These are phyloP conservation scores for Daldinia vernicosa DNA, from an alignment of 495 filamentous ascomycete genomes.

Conservation along the genomic window DNA sequence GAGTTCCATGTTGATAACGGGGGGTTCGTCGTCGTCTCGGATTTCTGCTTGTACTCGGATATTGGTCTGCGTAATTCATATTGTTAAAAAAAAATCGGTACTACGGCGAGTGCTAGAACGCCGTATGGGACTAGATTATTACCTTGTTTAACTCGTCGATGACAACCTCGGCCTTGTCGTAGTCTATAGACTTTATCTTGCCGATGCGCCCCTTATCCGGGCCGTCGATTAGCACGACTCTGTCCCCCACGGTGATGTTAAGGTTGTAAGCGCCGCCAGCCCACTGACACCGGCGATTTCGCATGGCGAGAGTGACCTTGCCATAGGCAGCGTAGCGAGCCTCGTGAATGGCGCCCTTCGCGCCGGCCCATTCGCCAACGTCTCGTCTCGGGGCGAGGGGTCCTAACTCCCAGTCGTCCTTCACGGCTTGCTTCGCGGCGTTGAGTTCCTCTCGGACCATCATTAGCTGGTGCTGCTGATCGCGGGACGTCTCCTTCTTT, in stretches of 20 bases:
- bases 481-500: slow-evolving; percentile 43
- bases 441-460: slow-evolving; percentile 35
- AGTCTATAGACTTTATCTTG: slow-evolving; percentile 66
- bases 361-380: slow-evolving; percentile 52
- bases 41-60: slow-evolving; percentile 2
- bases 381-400: slow-evolving; percentile 78
- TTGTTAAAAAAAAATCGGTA: background rate
- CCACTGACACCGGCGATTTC: slow-evolving; percentile 52
- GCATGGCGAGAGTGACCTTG: slow-evolving; percentile 42
- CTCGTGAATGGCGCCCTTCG: slow-evolving; percentile 61
- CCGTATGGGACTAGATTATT: background rate
- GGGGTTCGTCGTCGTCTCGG: background rate
- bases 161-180: slow-evolving; percentile 63
- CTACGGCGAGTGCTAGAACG: background rate
- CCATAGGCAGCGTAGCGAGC: slow-evolving; percentile 37
- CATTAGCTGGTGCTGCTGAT: background rate
- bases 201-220: slow-evolving; percentile 84
- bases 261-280: slow-evolving; percentile 64
- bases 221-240: slow-evolving; percentile 80
- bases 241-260: slow-evolving; percentile 73
- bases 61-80: slow-evolving; percentile 30
- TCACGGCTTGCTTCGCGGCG: slow-evolving; percentile 47
- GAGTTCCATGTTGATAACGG: slow-evolving; percentile 38
- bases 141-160: slow-evolving; percentile 77
- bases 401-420: slow-evolving; percentile 79